A percentile compares a stretch with the other conserved stretches of the same genome.
These are phyloP conservation scores for Mycosphaerella sp. DNA, from an alignment of 2,329 filamentous ascomycete genomes.

Conservation along the genomic window DNA sequence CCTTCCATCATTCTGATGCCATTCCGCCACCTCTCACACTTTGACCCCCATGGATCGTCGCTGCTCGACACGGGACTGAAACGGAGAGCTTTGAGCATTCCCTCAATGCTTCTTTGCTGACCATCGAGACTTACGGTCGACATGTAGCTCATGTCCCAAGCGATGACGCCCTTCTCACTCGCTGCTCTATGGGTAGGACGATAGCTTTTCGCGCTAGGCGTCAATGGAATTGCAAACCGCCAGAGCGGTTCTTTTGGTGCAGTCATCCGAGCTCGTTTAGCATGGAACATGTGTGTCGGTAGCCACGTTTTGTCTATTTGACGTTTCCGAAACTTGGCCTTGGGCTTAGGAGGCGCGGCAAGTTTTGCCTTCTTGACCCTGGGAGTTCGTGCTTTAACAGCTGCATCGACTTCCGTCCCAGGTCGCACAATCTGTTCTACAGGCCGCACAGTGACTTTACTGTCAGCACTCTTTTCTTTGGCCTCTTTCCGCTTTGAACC, in stretches of 20 bases:
- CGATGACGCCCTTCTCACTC: slow-evolving; percentile 67
- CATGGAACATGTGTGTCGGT: slow-evolving; percentile 89
- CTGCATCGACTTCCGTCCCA: slow-evolving; percentile 16
- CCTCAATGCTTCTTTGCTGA: slow-evolving; percentile 54
- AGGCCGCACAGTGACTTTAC: slow-evolving; percentile 22
- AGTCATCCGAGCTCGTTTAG: slow-evolving; percentile 87
- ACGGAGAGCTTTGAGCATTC: slow-evolving; percentile 61
- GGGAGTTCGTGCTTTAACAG: slow-evolving; percentile 43
- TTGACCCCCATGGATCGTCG: slow-evolving; percentile 52
- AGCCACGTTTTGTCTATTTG: slow-evolving; percentile 89
- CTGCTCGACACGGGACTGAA: slow-evolving; percentile 37
- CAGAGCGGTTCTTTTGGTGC: slow-evolving; percentile 72
- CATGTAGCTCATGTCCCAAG: slow-evolving; percentile 94
- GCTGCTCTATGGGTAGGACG: slow-evolving; percentile 77
- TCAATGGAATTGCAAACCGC: slow-evolving; percentile 80
- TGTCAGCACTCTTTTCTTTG: slow-evolving; percentile 31
- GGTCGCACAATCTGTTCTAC: slow-evolving; percentile 17
- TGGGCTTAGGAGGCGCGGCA: slow-evolving; percentile 57
- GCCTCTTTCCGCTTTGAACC: slow-evolving; percentile 46
- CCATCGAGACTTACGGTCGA: slow-evolving; percentile 78
- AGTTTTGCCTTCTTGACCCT: slow-evolving; percentile 66
- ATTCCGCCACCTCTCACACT: slow-evolving; percentile 64
- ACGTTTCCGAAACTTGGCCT: slow-evolving; percentile 72
- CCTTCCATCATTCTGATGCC: slow-evolving; percentile 54
- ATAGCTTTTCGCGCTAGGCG: slow-evolving; percentile 85